Evolutionary conservation across 2,329 filamentous ascomycete species (phyloP).

Genomic region (Conoideocrella luteorostrata): DNA sequence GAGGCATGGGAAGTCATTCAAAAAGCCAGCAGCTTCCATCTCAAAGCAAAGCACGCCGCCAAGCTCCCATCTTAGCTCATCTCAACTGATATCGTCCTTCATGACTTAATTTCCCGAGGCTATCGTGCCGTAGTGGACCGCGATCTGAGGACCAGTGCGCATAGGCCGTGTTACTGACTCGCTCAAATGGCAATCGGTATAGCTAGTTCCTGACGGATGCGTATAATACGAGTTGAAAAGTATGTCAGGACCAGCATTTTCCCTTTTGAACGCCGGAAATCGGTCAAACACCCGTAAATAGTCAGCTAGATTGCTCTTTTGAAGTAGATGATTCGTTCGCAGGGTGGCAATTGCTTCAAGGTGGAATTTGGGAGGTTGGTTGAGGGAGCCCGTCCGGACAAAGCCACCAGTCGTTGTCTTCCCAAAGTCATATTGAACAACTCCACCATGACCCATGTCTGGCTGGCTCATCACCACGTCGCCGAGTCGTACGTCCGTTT

Average conservation of each 20-base stretch:
- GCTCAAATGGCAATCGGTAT: no score
- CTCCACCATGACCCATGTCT: not conserved
- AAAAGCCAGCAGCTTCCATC: no score
- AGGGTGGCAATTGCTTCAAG: not conserved
- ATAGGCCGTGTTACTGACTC: not conserved
- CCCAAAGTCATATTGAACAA: not conserved
- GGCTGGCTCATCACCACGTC: not conserved
- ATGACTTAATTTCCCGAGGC: not conserved
- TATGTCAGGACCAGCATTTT: not conserved
- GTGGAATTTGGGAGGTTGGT: not conserved
- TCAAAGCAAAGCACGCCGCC: not conserved
- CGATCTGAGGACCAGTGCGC: no score
- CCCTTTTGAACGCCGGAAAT: not conserved
- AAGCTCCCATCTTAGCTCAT: not conserved
- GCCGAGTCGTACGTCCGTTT: not conserved
- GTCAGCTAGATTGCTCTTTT: not conserved
- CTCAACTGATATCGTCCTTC: not conserved
- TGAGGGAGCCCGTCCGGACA: not conserved
- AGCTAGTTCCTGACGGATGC: not conserved
- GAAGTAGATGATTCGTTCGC: not conserved
- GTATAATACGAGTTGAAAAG: not conserved
- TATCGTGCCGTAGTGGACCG: not conserved
- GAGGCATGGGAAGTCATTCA: constrained; percentile 21
- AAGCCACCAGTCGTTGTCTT: not conserved
- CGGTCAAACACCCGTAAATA: not conserved